Evolutionary conservation across 2,329 filamentous ascomycete species (phyloP), one percentile per base, ranked within the genome.

Genomic region (Zelopaecilomyces penicillatus): DNA sequence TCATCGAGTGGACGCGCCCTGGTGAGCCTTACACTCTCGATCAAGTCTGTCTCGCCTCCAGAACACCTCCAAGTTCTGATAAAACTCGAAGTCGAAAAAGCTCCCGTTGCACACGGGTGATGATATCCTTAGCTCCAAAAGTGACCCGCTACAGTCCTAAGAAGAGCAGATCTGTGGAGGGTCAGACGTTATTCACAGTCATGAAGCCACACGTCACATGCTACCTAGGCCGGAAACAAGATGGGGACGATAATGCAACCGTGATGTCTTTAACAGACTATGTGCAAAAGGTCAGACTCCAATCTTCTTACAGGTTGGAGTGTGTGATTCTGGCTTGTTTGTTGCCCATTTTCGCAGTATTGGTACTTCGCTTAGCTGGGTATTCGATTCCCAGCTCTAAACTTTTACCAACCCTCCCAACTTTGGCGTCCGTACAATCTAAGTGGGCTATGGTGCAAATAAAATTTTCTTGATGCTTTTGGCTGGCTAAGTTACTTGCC

Each of bases 101-200:
- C 9, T 29, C 37, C 3, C 53, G 43, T 34, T 29, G 41, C 29
- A 52, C 57, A 5, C 55, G 62, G n/a, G 54, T 65, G 31, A 63
- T 63, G 47, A 58, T 65, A n/a, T 56, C 55, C 3, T 52, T 57
- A 3, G 47, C 49, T 1, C 62, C 62, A 4, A 47, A 48, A 19
- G 54, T 64, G 26, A 38, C 50, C 36, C 54, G 52, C 9, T 43
- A 57, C 47, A 54, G 42, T 26, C 48, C 45, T 5, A 45, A 43
- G n/a, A 28, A 37, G 3, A 40, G 49, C 19, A 43, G 41, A 1
- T 11, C 47, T 27, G 42, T 44, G 6, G 29, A 45, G 7, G 54
- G 57, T 8, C 49, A 49, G 8, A 45, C 37, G 7, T 49, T 47
- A 5, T 56, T 54, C 37, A 56, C 32, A 3, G 45, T 62, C 26